These are phyloP conservation scores for Ettlia oleoabundans DNA, from an alignment of 139 green algal species.

Conservation along the genomic window DNA sequence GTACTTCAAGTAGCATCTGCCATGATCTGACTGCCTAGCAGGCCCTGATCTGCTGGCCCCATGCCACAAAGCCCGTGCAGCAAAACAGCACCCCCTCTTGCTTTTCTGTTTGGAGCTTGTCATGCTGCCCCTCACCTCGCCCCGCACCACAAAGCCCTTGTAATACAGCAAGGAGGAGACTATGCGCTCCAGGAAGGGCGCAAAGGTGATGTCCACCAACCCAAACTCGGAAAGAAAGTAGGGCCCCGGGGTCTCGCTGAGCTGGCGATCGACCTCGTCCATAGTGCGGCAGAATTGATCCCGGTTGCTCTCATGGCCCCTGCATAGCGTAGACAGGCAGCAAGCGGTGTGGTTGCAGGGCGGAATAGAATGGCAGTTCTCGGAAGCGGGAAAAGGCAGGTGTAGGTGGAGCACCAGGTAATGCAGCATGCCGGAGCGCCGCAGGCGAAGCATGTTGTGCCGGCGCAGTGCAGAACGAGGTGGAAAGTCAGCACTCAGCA, in stretches of 20 bases:
- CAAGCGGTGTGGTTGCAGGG: background rate
- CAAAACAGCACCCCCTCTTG: background rate
- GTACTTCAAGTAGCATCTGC: too few species aligned
- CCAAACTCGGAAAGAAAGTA: constrained; percentile 89
- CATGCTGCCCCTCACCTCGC: constrained; percentile 33
- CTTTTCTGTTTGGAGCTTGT: background rate
- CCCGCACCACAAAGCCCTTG: constrained; percentile 86
- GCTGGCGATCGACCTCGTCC: constrained; percentile 66
- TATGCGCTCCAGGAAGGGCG: constrained; percentile 94
- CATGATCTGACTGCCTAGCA: too few species aligned
- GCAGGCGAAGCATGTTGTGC: too few species aligned
- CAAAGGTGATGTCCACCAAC: constrained; percentile 85
- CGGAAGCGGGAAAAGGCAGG: background rate
- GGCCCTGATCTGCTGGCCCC: too few species aligned
- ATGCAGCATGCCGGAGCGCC: too few species aligned
- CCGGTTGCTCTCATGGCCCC: constrained; percentile 47
- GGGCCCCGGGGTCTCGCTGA: constrained; percentile 59
- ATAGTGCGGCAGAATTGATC: constrained; percentile 66
- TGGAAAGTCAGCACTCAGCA: too few species aligned
- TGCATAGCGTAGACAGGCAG: constrained; percentile 25
- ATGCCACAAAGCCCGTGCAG: background rate
- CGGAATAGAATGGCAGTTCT: background rate
- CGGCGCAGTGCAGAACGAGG: too few species aligned
- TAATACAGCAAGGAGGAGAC: constrained; percentile 87
- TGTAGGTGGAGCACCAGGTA: too few species aligned